Conservation (phyloP, 768 basidiomycete genomes). For the Pholiota conissans region DNA sequence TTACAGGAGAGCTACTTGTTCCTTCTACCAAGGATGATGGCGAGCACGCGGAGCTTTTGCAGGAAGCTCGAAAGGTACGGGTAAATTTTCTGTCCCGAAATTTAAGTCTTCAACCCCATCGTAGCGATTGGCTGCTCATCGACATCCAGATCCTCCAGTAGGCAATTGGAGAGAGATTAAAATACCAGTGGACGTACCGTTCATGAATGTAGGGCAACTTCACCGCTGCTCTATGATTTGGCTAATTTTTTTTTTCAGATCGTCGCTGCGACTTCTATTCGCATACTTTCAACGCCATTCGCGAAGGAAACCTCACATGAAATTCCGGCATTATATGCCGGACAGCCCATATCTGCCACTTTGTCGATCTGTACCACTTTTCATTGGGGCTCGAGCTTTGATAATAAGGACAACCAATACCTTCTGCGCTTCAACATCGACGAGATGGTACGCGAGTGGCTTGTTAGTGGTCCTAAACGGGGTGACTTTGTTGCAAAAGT, state of each 20-base stretch:
- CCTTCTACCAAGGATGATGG: conserved; percentile 38
- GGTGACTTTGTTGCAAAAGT: conserved; percentile 81
- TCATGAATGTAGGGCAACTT: conserved; percentile 62
- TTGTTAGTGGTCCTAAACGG: conserved; percentile 85
- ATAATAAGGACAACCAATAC: conserved; percentile 42
- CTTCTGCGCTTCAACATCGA: conserved; percentile 79
- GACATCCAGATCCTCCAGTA: conserved; percentile 36
- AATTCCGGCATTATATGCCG: conserved; percentile 66
- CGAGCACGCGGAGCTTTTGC: conserved; percentile 29
- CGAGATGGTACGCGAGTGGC: conserved; percentile 82
- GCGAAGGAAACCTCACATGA: conserved; percentile 26
- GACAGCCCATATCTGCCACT: conserved; percentile 76
- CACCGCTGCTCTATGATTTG: conserved; percentile 7
- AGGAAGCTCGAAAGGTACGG: conserved; percentile 32
- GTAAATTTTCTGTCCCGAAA: not conserved
- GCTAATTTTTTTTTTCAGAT: conserved; percentile 45
- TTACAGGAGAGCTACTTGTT: conserved; percentile 69
- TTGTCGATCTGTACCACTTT: conserved; percentile 73
- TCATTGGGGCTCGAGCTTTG: conserved; percentile 65
- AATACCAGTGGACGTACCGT: conserved; percentile 86
- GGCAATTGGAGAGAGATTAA: conserved; percentile 75
- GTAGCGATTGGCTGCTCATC: conserved; percentile 44
- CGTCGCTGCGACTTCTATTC: conserved; percentile 58
- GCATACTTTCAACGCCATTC: conserved; percentile 47
- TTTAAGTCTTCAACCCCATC: not conserved